Evolutionary conservation across 768 basidiomycete genomes (phyloP).

Genomic region (Rhodotorula taiwanensis): DNA sequence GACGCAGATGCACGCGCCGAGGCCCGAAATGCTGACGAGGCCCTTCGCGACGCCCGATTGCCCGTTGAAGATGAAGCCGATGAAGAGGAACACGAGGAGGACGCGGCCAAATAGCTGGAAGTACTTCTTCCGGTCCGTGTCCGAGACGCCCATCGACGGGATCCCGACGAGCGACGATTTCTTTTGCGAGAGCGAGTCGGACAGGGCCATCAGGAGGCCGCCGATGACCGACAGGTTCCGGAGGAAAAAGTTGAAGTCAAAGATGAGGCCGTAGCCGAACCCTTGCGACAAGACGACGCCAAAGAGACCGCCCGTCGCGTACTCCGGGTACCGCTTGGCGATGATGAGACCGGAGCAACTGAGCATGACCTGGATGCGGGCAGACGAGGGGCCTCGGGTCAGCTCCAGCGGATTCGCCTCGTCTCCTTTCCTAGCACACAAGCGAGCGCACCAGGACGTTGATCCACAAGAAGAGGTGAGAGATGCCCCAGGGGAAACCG

Average conservation of each 20-base stretch:
- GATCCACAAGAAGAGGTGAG: constrained; percentile 81
- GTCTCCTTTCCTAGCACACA: too few relatives aligned
- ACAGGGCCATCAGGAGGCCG: constrained; percentile 98
- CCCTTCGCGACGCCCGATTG: constrained; percentile 31
- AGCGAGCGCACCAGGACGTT: constrained; percentile 73
- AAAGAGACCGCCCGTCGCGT: constrained; percentile 80
- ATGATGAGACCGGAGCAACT: constrained; percentile 77
- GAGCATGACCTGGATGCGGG: constrained; percentile 67
- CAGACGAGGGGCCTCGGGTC: not conserved
- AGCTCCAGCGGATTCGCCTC: too few relatives aligned
- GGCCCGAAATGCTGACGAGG: constrained; percentile 77
- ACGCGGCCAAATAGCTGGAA: constrained; percentile 88
- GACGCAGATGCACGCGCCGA: constrained; percentile 89
- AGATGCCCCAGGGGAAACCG: constrained; percentile 89
- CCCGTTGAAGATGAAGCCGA: constrained; percentile 68
- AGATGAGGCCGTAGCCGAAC: constrained; percentile 97
- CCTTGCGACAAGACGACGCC: constrained; percentile 90
- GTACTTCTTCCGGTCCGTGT: constrained; percentile 98
- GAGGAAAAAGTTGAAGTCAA: constrained; percentile 99
- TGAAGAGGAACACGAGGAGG: constrained; percentile 96
- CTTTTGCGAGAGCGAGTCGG: constrained; percentile 81
- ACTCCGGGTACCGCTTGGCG: constrained; percentile 76
- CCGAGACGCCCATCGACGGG: constrained; percentile 61
- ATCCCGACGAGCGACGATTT: constrained; percentile 79
- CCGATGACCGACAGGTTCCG: constrained; percentile 97